These are phyloP conservation scores for Hericium alpestre DNA, from an alignment of 768 basidiomycete species.

Conservation along the genomic window DNA sequence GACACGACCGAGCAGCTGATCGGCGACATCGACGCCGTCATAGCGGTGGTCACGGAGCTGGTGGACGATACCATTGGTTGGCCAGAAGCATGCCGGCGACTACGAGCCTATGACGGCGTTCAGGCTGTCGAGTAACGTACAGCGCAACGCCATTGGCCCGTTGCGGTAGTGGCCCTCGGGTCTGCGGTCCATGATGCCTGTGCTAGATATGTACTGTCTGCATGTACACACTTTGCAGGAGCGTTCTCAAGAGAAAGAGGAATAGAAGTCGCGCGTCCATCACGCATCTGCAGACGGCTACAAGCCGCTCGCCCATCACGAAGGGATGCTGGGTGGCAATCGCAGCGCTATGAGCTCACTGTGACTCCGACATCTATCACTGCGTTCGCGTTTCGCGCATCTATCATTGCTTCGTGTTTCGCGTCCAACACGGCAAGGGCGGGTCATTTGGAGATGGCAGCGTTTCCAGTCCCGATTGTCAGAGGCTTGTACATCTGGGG, in stretches of 20 bases:
- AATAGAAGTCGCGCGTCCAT: background rate
- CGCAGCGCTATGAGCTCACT: background rate
- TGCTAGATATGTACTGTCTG: no score
- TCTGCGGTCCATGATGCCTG: no score
- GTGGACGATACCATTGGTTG: conserved; percentile 69
- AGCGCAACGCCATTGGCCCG: no score
- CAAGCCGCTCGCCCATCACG: background rate
- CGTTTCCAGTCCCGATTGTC: no score
- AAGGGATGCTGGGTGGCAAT: background rate
- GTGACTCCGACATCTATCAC: background rate
- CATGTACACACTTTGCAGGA: background rate
- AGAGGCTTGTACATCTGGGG: no score
- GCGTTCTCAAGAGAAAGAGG: background rate
- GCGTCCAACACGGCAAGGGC: no score
- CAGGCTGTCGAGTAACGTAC: conserved; percentile 56
- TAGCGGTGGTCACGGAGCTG: conserved; percentile 67
- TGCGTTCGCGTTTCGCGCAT: no score
- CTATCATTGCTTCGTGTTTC: no score
- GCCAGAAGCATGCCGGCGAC: conserved; percentile 57
- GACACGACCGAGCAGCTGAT: conserved; percentile 92
- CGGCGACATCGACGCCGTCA: conserved; percentile 82
- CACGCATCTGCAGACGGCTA: background rate
- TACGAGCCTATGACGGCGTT: conserved; percentile 79
- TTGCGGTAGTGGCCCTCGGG: no score
- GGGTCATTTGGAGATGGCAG: no score